These are phyloP conservation scores for Suillus luteus DNA, from an alignment of 768 basidiomycete genomes.

Conservation along the genomic window DNA sequence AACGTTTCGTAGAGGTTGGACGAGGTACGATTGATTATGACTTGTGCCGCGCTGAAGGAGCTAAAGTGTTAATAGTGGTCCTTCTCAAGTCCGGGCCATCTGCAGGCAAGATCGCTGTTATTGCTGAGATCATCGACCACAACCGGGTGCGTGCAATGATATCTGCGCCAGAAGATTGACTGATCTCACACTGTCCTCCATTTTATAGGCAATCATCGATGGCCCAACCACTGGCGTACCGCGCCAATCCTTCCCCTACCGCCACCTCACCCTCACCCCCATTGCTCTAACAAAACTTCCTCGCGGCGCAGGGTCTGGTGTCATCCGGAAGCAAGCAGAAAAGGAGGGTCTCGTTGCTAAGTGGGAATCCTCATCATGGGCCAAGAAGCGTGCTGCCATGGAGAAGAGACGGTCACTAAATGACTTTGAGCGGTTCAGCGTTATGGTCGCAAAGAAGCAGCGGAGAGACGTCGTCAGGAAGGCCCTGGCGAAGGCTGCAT, in stretches of 20 bases:
- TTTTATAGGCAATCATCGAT: slow-evolving; percentile 85
- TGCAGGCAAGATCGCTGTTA: slow-evolving; percentile 89
- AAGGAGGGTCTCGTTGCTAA: slow-evolving; percentile 81
- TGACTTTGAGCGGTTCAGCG: slow-evolving; percentile 91
- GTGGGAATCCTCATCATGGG: slow-evolving; percentile 90
- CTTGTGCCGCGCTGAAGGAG: background rate
- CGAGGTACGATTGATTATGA: slow-evolving; percentile 59
- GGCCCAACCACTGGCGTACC: slow-evolving; percentile 90
- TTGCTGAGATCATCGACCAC: slow-evolving; percentile 98
- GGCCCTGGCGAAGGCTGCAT: slow-evolving; percentile 55
- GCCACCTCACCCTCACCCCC: slow-evolving; percentile 89
- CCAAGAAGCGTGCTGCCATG: slow-evolving; percentile 77
- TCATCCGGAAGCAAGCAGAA: slow-evolving; percentile 84
- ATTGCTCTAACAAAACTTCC: slow-evolving; percentile 81
- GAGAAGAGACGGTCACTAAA: slow-evolving; percentile 73
- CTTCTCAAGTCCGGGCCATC: slow-evolving; percentile 89
- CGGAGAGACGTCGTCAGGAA: slow-evolving; percentile 80
- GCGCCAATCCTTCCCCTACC: slow-evolving; percentile 90
- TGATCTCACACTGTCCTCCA: background rate
- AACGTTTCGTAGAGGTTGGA: slow-evolving; percentile 97
- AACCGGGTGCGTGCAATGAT: slow-evolving; percentile 73
- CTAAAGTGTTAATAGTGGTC: slow-evolving; percentile 53
- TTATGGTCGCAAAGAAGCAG: slow-evolving; percentile 88
- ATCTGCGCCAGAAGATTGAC: background rate
- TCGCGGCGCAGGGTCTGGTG: slow-evolving; percentile 80